Conservation (phyloP, 305 asterid species). For the Solanum hybrid region DNA sequence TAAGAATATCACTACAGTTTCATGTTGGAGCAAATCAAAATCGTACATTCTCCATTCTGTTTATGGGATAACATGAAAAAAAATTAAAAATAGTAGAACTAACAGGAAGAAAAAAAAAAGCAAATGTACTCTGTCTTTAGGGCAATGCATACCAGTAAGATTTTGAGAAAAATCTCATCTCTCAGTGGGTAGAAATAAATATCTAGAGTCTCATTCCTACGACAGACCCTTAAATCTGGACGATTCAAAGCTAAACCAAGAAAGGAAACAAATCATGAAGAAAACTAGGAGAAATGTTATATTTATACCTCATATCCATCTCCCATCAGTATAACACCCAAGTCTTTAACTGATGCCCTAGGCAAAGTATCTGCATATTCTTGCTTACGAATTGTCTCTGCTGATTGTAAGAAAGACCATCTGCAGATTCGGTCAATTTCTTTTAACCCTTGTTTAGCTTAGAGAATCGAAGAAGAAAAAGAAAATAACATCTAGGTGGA, state of each 20-base stretch:
- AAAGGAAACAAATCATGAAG: neutral
- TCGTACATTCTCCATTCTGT: neutral
- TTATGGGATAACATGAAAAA: neutral
- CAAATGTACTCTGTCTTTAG: neutral
- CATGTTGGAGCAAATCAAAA: neutral
- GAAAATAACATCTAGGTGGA: neutral
- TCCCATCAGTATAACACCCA: slow-evolving; percentile 77
- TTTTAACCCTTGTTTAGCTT: neutral
- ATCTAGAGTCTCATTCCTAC: neutral
- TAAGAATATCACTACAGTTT: neutral
- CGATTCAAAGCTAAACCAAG: neutral
- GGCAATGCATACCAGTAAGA: neutral
- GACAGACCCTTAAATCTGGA: neutral
- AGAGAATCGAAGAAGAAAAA: neutral
- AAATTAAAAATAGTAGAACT: neutral
- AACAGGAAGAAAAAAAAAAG: neutral
- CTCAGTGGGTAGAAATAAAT: neutral
- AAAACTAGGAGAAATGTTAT: neutral
- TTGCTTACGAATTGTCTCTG: slow-evolving; percentile 62
- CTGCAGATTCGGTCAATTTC: slow-evolving; percentile 22
- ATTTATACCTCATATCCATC: slow-evolving; percentile 71
- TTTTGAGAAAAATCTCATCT: neutral
- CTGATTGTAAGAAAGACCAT: slow-evolving; percentile 77
- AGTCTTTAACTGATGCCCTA: slow-evolving; percentile 72
- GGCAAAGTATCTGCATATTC: slow-evolving; percentile 70